Conservation (phyloP, 352 stramenopile species). For the Globisporangium nodosum region DNA sequence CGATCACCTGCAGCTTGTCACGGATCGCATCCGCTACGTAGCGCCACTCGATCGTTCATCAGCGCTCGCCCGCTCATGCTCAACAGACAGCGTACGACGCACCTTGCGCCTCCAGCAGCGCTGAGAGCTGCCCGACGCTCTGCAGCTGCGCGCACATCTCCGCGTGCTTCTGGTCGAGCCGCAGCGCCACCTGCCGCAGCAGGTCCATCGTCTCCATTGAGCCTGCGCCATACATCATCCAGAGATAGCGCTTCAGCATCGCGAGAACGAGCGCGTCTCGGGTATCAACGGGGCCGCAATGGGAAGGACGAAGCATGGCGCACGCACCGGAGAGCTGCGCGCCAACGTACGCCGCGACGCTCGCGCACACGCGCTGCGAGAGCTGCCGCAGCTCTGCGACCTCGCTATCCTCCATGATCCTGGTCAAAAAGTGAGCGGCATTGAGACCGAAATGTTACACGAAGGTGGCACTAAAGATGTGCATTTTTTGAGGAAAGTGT, state of each 20-base stretch:
- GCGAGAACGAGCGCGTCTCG: neutral
- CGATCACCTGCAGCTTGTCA: slow-evolving; percentile 73
- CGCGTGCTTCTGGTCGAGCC: slow-evolving; percentile 58
- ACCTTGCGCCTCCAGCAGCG: slow-evolving; percentile 69
- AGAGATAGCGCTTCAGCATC: neutral
- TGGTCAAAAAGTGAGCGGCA: slow-evolving; percentile 2
- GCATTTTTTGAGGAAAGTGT: neutral
- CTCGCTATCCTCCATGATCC: slow-evolving; percentile 50
- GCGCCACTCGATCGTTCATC: neutral
- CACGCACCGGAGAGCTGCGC: slow-evolving; percentile 54
- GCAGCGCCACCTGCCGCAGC: slow-evolving; percentile 53
- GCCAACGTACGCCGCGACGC: slow-evolving; percentile 58
- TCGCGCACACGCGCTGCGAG: slow-evolving; percentile 62
- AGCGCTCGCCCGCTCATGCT: neutral
- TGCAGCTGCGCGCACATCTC: slow-evolving; percentile 53
- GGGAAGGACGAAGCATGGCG: neutral
- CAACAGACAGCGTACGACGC: neutral
- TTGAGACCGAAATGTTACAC: neutral
- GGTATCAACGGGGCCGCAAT: neutral
- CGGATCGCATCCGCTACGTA: slow-evolving; percentile 41
- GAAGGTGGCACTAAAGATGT: neutral
- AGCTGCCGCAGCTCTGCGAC: slow-evolving; percentile 53
- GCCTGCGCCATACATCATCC: slow-evolving; percentile 19
- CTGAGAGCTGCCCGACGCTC: slow-evolving; percentile 58
- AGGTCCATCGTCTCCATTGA: slow-evolving; percentile 74